A percentile compares a stretch with the other conserved stretches of the same genome.
Conservation (phyloP, 2,329 filamentous ascomycete species). For the Endocalyx cinctus region DNA sequence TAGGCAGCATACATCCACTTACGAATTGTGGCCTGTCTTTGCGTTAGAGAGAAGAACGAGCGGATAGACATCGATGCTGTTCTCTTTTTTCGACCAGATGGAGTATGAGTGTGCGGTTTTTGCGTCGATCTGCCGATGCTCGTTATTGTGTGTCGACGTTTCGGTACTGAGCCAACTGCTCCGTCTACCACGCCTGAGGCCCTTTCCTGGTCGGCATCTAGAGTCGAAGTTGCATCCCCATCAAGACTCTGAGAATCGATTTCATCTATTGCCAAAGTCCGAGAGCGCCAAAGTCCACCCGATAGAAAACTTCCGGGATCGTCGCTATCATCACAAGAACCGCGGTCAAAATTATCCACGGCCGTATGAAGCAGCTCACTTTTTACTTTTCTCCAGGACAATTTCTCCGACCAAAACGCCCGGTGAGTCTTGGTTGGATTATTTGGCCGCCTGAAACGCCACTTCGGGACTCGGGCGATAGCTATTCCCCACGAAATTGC, state of each 20-base stretch:
- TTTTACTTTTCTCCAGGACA: constrained; percentile 45
- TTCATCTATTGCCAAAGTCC: too few relatives aligned
- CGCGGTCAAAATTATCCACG: constrained; percentile 26
- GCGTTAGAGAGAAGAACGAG: constrained; percentile 76
- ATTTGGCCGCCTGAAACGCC: constrained; percentile 69
- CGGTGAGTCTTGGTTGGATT: constrained; percentile 30
- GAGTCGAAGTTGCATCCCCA: constrained; percentile 3
- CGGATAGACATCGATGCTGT: constrained; percentile 60
- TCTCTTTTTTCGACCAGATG: constrained; percentile 62
- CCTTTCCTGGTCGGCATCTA: constrained; percentile 2
- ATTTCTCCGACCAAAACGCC: constrained; percentile 32
- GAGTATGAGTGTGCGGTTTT: constrained; percentile 47
- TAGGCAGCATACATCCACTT: constrained; percentile 83
- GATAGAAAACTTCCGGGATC: constrained; percentile 6
- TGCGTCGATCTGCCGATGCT: constrained; percentile 28
- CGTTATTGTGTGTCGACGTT: constrained; percentile 51
- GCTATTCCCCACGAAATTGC: constrained; percentile 80
- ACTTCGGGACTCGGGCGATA: constrained; percentile 82
- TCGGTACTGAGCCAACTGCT: constrained; percentile 9
- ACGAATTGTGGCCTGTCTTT: constrained; percentile 66
- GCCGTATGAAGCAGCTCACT: constrained; percentile 29
- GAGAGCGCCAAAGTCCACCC: too few relatives aligned
- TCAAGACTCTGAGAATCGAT: too few relatives aligned
- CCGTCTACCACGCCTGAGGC: constrained; percentile 8
- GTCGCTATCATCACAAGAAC: constrained; percentile 28